These are phyloP conservation scores for Abrus precatorius DNA, from an alignment of 306 rosid species.

Conservation along the genomic window DNA sequence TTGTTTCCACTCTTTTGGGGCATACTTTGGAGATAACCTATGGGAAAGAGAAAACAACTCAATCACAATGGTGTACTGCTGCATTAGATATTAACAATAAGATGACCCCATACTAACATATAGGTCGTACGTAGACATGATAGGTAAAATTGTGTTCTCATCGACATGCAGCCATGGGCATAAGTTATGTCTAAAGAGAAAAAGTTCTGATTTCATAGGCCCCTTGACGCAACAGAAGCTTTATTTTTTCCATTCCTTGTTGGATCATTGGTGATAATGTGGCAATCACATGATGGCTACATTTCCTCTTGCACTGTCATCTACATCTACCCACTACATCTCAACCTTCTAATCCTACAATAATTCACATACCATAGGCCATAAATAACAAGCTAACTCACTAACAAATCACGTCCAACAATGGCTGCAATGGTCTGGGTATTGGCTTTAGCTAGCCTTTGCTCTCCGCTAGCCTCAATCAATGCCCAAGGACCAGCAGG, in stretches of 20 bases:
- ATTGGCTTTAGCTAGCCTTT: slow-evolving; percentile 50
- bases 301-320: slow-evolving; percentile 44
- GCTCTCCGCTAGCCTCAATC: slow-evolving; percentile 27
- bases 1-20: not conserved
- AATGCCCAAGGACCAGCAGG: slow-evolving; percentile 49
- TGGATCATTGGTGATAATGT: slow-evolving; percentile 45
- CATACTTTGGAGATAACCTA: not conserved
- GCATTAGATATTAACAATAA: slow-evolving; percentile 50
- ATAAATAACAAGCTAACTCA: slow-evolving; percentile 48
- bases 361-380: slow-evolving; percentile 29
- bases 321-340: slow-evolving; percentile 22
- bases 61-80: slow-evolving; percentile 49
- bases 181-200: slow-evolving; percentile 9
- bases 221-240: not conserved
- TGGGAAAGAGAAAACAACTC: not conserved
- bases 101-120: slow-evolving; percentile 37
- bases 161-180: not conserved
- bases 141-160: slow-evolving; percentile 54
- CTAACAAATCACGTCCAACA: slow-evolving; percentile 31
- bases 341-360: slow-evolving; percentile 44
- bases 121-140: slow-evolving; percentile 45
- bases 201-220: not conserved
- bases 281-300: slow-evolving; percentile 53
- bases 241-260: not conserved
- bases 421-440: slow-evolving; percentile 52